Base-by-base conservation (phyloP, 768 basidiomycete species). In the Collybia sordida region DNA sequence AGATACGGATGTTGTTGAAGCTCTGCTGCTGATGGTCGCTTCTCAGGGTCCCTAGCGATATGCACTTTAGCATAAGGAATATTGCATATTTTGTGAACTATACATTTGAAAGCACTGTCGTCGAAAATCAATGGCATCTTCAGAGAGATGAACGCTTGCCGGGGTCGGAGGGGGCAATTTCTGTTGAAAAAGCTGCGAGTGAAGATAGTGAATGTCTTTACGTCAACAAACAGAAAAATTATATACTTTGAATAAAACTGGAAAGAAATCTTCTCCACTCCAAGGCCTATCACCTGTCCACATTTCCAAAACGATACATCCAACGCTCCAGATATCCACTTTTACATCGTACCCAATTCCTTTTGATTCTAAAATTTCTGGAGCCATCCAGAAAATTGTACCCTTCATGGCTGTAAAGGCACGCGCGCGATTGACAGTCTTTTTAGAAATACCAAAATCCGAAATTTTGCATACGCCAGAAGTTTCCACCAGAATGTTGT, bases 401-500 rank as follows among this genome's bases (percentile, higher is more conserved):
- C 95, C 95, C 68, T 85, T 86, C 86, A 97, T 88, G 14, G 79
- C 80, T 1, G 92, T 92, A 39, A 73, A 77, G 43, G 83, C 85
- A 41, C 83, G 81, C 12, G 75, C 81, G 54, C 63, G 56, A 22
- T 78, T 70, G 42, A 81, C 79, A 45, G 90, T 85, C 58, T 84
- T 85, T 65, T 95, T 97, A n/a, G 92, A 93, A 51, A 96, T 96
- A 18, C 95, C 95, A 62, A 98, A 98, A 67, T 97, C 94, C 1
- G 91, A 90, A 39, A 98, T 97, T 69, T 97, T 97, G 77, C 93
- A 94, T 45, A 86, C 68, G 0, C 95, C 95, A 14, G 80, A 74
- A 22, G 79, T 80, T 62, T 95, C 93, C 15, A 96, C 88, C 14
- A 98, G 80, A 57, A 98, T 94, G 61, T 97, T 98, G 63, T 97